Base-by-base conservation (phyloP, 176 grass and related monocot species). In the Hyparrhenia diplandra region DNA sequence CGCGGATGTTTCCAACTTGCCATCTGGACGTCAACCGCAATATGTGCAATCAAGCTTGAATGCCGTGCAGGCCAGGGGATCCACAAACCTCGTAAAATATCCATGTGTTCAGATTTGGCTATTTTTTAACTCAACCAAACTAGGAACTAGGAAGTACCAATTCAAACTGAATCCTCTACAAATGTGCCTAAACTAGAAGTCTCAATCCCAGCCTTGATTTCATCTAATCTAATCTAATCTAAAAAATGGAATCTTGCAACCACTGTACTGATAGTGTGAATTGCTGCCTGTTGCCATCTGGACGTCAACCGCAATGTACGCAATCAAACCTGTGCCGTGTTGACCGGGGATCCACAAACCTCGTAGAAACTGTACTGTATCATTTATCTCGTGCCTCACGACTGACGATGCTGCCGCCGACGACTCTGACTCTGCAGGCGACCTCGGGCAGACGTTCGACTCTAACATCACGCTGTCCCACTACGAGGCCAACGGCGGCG, bases 371-470 rank as follows among this genome's bases (percentile, higher is more conserved):
- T 54, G 49, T 54, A 5, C 18, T 51, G n/a, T n/a, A n/a, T 41
- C 45, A 47, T 47, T 17, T 0, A 47, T 47, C 16, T 49, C 46
- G 46, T 6, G 46, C 46, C 47, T 18, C 17, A 51, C 47, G 20
- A 46, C 17, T 18, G 16, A 51, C 47, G 47, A 17, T 51, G 47
- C 16, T 20, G 47, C 51, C 20, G 52, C 21, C 51, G 24, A 16
- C 21, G 20, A 69, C 36, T 42, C 21, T 69, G 36, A 69, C 30
- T 20, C 4, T 51, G 5, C 79, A 94, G 92, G 92, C 7, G 92
- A 94, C 85, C 92, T 94, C 1, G 89, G 92, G 8, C 92, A 91
- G 81, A 94, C 80, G 29, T 94, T 77, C 75, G 92, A 94, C 71
- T 94, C 92, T 20, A 94, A 94, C 72, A 21, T 4, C 9, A 94